Evolutionary conservation across 2,329 filamentous ascomycete species (phyloP).

Genomic region (Penicillium sp.): DNA sequence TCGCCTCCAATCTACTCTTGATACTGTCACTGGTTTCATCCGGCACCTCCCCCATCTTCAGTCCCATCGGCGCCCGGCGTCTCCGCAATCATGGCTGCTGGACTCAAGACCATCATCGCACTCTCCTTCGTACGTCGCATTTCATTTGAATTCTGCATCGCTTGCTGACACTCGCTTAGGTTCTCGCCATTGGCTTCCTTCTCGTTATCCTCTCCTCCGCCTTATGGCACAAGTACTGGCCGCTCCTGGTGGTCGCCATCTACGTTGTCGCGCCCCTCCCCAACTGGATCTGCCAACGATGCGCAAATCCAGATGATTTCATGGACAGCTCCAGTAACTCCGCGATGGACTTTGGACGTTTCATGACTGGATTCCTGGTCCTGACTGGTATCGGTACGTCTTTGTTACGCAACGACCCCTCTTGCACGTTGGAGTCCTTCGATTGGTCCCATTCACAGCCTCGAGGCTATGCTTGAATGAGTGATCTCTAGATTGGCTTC

Average conservation of each 20-base stretch:
- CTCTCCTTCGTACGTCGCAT: constrained; percentile 79
- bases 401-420: neutral
- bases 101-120: constrained; percentile 97
- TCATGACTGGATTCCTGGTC: constrained; percentile 92
- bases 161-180: constrained; percentile 45
- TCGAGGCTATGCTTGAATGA: neutral
- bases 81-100: constrained; percentile 65
- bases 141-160: neutral
- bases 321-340: constrained; percentile 81
- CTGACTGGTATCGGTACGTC: constrained; percentile 93
- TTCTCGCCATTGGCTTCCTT: constrained; percentile 97
- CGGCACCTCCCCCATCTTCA: constrained; percentile 4
- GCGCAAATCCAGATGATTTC: constrained; percentile 92
- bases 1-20: constrained; percentile 6
- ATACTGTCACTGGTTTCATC: constrained; percentile 4
- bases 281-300: constrained; percentile 92
- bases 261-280: constrained; percentile 92
- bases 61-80: constrained; percentile 19
- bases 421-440: neutral
- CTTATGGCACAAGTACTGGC: constrained; percentile 91
- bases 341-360: constrained; percentile 89
- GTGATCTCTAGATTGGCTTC: neutral
- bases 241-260: constrained; percentile 91
- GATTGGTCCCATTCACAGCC: neutral
- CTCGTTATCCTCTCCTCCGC: constrained; percentile 98